Evolutionary conservation across 345 rosid species (phyloP).

Genomic region (Hibiscus trionum): DNA sequence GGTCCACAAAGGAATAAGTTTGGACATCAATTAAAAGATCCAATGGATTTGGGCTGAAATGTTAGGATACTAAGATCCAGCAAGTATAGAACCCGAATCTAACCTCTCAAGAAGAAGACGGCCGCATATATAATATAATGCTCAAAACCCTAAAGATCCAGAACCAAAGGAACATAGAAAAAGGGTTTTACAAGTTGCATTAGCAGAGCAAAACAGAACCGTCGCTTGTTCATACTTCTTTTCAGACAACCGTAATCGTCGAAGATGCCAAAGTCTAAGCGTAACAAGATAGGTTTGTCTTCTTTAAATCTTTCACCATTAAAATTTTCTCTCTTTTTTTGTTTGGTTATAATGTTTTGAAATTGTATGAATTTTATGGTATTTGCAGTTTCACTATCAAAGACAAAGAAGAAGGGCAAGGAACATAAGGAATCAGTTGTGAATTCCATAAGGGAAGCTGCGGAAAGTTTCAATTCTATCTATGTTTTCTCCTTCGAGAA

Average conservation of each 20-base stretch:
- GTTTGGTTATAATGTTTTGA: not conserved
- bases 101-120: no score
- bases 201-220: no score
- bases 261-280: no score
- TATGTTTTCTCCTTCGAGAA: slow-evolving; percentile 86
- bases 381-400: slow-evolving; percentile 71
- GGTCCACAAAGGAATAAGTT: no score
- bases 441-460: slow-evolving; percentile 61
- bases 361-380: not conserved
- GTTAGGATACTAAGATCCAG: not conserved
- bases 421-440: slow-evolving; percentile 75
- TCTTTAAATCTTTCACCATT: not conserved
- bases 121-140: no score
- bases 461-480: slow-evolving; percentile 44
- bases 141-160: no score
- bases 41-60: not conserved
- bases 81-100: not conserved
- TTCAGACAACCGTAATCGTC: no score
- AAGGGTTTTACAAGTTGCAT: no score
- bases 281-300: no score
- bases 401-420: slow-evolving; percentile 94
- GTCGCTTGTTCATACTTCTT: no score
- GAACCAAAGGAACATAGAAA: no score
- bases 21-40: no score
- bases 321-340: not conserved